These are phyloP conservation scores for Dactylis glomerata DNA, from an alignment of 176 grass and related monocot genomes.

Conservation along the genomic window DNA sequence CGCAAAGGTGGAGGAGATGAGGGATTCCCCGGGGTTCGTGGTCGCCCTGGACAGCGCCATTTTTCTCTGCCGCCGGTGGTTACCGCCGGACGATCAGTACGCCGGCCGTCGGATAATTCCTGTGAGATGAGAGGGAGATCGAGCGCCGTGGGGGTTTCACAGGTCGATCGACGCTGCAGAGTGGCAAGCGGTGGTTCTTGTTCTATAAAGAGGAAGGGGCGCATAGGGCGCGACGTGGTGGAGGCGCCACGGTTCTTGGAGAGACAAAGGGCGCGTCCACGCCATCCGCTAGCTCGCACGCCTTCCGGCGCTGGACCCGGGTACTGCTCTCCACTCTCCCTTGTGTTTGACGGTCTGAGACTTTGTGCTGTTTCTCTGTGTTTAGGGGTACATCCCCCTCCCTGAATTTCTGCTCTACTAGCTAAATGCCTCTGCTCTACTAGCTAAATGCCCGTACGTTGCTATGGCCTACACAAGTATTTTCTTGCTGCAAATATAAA, in stretches of 20 bases:
- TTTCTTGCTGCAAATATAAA: no score
- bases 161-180: not conserved
- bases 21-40: conserved; percentile 40
- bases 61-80: not conserved
- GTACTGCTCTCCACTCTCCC: not conserved
- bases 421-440: no score
- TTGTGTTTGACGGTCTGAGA: no score
- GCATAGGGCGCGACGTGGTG: conserved; percentile 24
- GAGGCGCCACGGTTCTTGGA: conserved; percentile 14
- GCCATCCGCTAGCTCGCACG: conserved; percentile 15
- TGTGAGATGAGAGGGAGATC: not conserved
- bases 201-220: not conserved
- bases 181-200: not conserved
- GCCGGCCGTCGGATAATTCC: not conserved
- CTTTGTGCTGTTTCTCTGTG: no score
- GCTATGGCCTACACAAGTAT: no score
- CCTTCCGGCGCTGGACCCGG: conserved; percentile 22
- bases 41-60: conserved; percentile 58
- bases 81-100: not conserved
- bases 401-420: no score
- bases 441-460: no score
- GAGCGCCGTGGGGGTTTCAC: not conserved
- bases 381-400: no score
- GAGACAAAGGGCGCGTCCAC: not conserved
- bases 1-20: conserved; percentile 80